These are phyloP conservation scores for Barbatosphaeria neglecta DNA, from an alignment of 495 filamentous ascomycete genomes.

Conservation along the genomic window DNA sequence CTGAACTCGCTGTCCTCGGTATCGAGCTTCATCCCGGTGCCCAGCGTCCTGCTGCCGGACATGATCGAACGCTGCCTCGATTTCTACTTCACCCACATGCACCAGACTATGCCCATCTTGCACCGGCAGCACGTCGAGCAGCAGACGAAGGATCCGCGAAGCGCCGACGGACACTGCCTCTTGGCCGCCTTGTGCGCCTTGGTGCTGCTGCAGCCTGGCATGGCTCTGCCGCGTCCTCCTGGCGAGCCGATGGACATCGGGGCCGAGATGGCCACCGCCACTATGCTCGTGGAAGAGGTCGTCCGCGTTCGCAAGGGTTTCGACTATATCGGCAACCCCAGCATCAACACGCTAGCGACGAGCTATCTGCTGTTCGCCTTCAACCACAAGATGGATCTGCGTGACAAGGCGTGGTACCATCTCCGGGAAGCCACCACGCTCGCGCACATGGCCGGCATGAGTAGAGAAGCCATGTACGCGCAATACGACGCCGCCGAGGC, in stretches of 20 bases:
- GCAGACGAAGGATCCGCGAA: slow-evolving; percentile 52
- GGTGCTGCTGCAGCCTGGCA: slow-evolving; percentile 75
- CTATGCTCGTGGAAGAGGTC: slow-evolving; percentile 63
- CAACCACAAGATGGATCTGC: slow-evolving; percentile 59
- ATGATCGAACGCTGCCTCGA: slow-evolving; percentile 62
- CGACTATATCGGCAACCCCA: slow-evolving; percentile 60
- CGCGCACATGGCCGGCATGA: slow-evolving; percentile 44
- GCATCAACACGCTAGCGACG: slow-evolving; percentile 57
- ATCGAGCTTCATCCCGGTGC: slow-evolving; percentile 34
- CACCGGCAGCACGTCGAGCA: slow-evolving; percentile 55
- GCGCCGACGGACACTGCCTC: slow-evolving; percentile 67
- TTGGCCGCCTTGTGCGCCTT: slow-evolving; percentile 69
- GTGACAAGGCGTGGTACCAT: slow-evolving; percentile 64
- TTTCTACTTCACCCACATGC: slow-evolving; percentile 75
- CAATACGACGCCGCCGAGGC: slow-evolving; percentile 42
- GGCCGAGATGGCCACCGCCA: slow-evolving; percentile 42
- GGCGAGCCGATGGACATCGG: slow-evolving; percentile 42
- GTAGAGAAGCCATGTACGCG: slow-evolving; percentile 48
- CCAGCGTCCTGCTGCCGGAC: slow-evolving; percentile 46
- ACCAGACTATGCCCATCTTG: slow-evolving; percentile 73
- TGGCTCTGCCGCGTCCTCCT: slow-evolving; percentile 45
- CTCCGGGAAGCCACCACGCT: slow-evolving; percentile 61
- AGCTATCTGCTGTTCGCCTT: slow-evolving; percentile 74
- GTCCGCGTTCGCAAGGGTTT: slow-evolving; percentile 62
- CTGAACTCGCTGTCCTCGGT: slow-evolving; percentile 29